Base-by-base conservation (phyloP, 163 green algal species). In the Prototheca cutis region DNA sequence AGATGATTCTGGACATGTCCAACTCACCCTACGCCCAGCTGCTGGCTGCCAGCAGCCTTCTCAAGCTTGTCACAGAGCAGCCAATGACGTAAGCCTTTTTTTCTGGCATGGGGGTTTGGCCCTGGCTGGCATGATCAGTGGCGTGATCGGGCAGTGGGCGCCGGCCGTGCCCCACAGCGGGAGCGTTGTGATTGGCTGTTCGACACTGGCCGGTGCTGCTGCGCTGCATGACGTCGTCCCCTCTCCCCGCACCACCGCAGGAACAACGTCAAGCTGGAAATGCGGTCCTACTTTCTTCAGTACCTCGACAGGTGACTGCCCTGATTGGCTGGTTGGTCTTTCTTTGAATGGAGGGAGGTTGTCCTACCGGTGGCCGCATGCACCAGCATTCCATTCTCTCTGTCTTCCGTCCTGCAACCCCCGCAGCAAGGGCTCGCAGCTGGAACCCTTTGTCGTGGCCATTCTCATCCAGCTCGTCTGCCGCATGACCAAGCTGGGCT, bases 31-130 rank as follows among this genome's bases (percentile, higher is more conserved):
- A 97, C 73, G 92, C 93, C 6, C 90, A 97, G 66, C 68, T 95
- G 28, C 71, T 99, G 53, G 91, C 90, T 2, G 79, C 77, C 19
- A 87, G 82, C 31, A 91, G 75, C 59, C 74, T 98, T 45, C 76
- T 96, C 8, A 95, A 94, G 66, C 71, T 98, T 33, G 74, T 96
- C 10, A 95, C 87, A 19, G 93, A 99, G 54, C 81, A 95, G 59
- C 68, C 71, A 0, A 69, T 93, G 19, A 85, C 67, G 85, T 90
- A 21, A 21, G 27, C 34, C 21, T 53, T 17, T 53, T 13, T 53
- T 17, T 28, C 8, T 53, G 23, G 45, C n/a, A n/a, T n/a, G n/a
- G 19, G 19, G 10, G 23, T 53, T 15, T 27, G n/a, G 45, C 45
- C 13, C 7, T 19, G 7, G 45, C 15, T 27, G 45, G 25, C 23